Percentiles rank a stretch among this genome's conserved stretches.
Evolutionary conservation across 805 yeast genomes (phyloP).

Genomic region (Suhomyces canberraensis): DNA sequence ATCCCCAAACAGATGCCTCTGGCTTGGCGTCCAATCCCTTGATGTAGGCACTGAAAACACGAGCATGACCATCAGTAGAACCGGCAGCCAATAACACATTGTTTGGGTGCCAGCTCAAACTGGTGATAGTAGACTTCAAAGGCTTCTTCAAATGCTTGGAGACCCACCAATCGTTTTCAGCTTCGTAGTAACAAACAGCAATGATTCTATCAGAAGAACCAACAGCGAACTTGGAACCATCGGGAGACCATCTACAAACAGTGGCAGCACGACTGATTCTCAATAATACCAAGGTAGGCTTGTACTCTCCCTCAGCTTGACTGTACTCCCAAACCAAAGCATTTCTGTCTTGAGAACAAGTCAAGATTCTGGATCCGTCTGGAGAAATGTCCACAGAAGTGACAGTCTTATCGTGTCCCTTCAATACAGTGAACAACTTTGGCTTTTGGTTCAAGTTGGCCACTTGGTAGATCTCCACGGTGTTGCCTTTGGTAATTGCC

Average conservation of each 20-base stretch:
- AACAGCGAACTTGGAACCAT: conserved; percentile 93
- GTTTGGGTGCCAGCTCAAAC: conserved; percentile 91
- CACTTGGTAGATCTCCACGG: conserved; percentile 70
- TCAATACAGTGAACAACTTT: conserved; percentile 58
- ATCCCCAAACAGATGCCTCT: conserved; percentile 84
- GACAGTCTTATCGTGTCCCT: conserved; percentile 88
- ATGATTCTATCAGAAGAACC: conserved; percentile 93
- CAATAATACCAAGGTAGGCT: conserved; percentile 87
- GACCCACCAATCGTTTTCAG: conserved; percentile 99
- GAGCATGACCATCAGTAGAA: conserved; percentile 87
- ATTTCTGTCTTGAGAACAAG: conserved; percentile 96
- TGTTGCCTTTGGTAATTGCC: conserved; percentile 79
- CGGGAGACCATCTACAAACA: conserved; percentile 90
- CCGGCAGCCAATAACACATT: conserved; percentile 85
- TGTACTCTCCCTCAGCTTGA: conserved; percentile 53
- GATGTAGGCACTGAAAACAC: conserved; percentile 85
- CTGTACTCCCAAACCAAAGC: conserved; percentile 92
- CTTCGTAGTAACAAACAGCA: conserved; percentile 95
- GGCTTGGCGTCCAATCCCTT: conserved; percentile 88
- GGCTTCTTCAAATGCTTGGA: conserved; percentile 96
- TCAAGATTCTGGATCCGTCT: conserved; percentile 80
- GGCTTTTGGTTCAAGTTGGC: conserved; percentile 44
- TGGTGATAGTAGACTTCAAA: conserved; percentile 79
- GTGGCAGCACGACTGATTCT: conserved; percentile 96
- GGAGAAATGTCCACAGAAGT: conserved; percentile 90